Evolutionary conservation across 2,329 filamentous ascomycete genomes (phyloP).

Genomic region (Penicillium sp.): DNA sequence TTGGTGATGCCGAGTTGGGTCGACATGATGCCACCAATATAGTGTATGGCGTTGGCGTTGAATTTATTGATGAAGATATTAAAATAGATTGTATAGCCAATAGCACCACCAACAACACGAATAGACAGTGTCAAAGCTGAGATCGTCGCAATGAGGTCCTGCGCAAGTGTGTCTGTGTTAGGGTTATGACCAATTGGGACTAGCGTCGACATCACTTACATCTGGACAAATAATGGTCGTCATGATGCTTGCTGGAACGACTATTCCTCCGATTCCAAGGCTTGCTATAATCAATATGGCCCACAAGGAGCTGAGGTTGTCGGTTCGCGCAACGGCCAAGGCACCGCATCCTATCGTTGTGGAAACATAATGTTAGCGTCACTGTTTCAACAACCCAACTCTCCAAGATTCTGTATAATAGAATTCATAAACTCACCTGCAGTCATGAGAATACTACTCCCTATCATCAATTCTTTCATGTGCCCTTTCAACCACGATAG

Average conservation of each 20-base stretch:
- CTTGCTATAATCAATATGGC: conserved; percentile 58
- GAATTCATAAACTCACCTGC: conserved; percentile 41
- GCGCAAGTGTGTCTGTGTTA: neutral
- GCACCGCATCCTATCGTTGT: conserved; percentile 47
- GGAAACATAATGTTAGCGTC: neutral
- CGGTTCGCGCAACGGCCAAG: conserved; percentile 46
- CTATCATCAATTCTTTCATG: conserved; percentile 58
- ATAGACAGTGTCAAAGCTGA: conserved; percentile 66
- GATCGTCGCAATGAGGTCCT: conserved; percentile 64
- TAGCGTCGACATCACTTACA: conserved; percentile 28
- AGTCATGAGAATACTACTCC: conserved; percentile 61
- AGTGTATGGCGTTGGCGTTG: conserved; percentile 41
- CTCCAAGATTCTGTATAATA: neutral
- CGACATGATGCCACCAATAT: conserved; percentile 51
- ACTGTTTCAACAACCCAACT: too few relatives aligned
- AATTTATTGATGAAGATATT: conserved; percentile 48
- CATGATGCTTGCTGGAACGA: conserved; percentile 65
- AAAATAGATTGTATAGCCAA: conserved; percentile 61
- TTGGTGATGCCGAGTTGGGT: conserved; percentile 50
- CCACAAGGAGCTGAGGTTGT: conserved; percentile 55
- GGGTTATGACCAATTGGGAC: neutral
- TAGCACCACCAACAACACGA: conserved; percentile 63
- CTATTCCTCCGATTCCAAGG: conserved; percentile 63
- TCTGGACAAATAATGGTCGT: conserved; percentile 67
- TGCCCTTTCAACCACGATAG: conserved; percentile 56